Percentiles rank a stretch among this genome's conserved stretches.
These are phyloP conservation scores for Neurospora sp. DNA, from an alignment of 2,329 filamentous ascomycete species.

Conservation along the genomic window DNA sequence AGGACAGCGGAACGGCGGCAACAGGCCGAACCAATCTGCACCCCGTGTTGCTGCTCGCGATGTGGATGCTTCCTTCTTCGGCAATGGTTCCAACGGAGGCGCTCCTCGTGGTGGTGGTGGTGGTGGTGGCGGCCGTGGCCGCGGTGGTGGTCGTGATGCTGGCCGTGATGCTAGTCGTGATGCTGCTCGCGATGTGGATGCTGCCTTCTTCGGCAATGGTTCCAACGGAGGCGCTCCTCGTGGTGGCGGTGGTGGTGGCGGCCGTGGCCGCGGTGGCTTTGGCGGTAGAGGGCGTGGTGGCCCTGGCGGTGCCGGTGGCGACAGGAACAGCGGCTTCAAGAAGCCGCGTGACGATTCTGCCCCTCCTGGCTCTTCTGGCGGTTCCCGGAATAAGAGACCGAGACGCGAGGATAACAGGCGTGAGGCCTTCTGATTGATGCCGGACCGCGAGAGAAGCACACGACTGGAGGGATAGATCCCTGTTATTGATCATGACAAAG, in stretches of 20 bases:
- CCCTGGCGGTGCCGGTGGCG: not conserved
- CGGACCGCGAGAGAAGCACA: not conserved
- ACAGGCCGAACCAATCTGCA: not conserved
- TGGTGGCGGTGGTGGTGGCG: not conserved
- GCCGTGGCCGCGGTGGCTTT: not conserved
- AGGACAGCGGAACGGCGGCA: not conserved
- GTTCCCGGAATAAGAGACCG: not conserved
- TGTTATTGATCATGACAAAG: not conserved
- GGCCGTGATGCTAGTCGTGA: not conserved
- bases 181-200: not conserved
- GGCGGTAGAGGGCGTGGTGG: not conserved
- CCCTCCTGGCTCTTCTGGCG: not conserved
- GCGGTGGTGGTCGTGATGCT: not conserved
- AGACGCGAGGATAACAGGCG: not conserved
- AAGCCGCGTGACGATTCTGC: not conserved
- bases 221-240: not conserved
- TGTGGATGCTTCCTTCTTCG: not conserved
- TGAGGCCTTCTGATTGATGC: not conserved
- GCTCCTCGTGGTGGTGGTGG: not conserved
- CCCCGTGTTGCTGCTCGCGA: not conserved
- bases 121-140: not conserved
- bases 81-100: not conserved
- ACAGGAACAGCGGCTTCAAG: not conserved
- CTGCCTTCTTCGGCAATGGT: not conserved
- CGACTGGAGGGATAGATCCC: not conserved